Base-by-base conservation (phyloP, 2,329 filamentous ascomycete species). In the Fusarium sp. region DNA sequence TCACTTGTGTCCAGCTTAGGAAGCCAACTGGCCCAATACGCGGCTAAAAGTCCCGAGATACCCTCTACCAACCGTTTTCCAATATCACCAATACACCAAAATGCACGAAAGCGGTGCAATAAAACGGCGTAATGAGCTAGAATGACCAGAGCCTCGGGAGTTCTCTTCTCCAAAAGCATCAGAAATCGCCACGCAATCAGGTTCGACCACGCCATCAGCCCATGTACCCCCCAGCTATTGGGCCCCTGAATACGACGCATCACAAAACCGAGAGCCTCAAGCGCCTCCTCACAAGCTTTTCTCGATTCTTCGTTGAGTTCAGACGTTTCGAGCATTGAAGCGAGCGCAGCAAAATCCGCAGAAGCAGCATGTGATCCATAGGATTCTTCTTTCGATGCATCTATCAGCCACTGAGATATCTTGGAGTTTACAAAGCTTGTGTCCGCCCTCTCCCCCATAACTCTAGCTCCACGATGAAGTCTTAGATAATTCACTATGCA, bases 61-160 rank as follows among this genome's bases (percentile, higher is more conserved):
- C 63, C 63, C 18, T 54, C 39, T 5, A 68, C 51, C 15, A 70
- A 13, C 8, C 45, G 39, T n/a, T 54, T 24, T n/a, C 67, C 67
- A 20, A n/a, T 47, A 15, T 39, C 47, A 7, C 32, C 52, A 1
- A 70, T 39, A 48, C 57, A 57, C 57, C 66, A 70, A 47, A 68
- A 62, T 1, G n/a, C 38, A 13, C 63, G 42, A 42, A 62, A 62
- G 5, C 39, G 63, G 34, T 68, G 50, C 22, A 70, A 14, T 2
- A 70, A 20, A 20, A 62, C 45, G 1, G 63, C 57, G 14, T 68
- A 68, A 12, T 68, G 56, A 0, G 72, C 59, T 17, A 74, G 30
- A n/a, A 73, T 65, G 2, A 73, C 70, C 1, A 73, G 44, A 9
- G 70, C 66, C 20, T 74, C 72, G 1, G 70, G 72, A 1, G 47